Base-by-base conservation (phyloP, 1,139 yeast genomes). In the Candida anutae region DNA sequence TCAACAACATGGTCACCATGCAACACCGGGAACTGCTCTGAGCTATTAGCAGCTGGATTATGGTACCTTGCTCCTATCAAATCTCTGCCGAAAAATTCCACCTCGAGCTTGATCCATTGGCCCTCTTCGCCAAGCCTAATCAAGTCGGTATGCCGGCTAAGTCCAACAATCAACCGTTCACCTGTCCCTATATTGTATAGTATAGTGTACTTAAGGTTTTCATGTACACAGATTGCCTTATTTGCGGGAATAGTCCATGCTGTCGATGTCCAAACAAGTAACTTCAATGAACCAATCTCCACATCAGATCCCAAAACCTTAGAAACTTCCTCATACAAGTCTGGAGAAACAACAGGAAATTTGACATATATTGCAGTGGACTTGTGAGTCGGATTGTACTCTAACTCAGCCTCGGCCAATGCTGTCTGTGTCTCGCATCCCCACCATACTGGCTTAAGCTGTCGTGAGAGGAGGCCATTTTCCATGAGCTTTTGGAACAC, bases 191-290 rank as follows among this genome's bases (percentile, higher is more conserved):
- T 41, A 13, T 62, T 55, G 9, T 72, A 39, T 5, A 71, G 33
- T n/a, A 75, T 37, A 0, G 77, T 71, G 49, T 90, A 90, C 1
- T 52, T 50, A 35, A 83, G 57, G 1, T 65, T 58, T 16, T 71
- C 54, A 45, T 84, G 75, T 23, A 82, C 67, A 27, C 94, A 81
- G 28, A 90, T 74, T 1, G 97, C 97, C 37, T 69, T 67, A 47
- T 93, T 90, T 0, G 95, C 80, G 3, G 85, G 83, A 21, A 93
- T 62, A 0, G 99, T 93, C 99, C 99, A 90, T 0, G 98, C 97
- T 1, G 98, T 90, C 1, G 96, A 87, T 0, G 99, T 90, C 99
- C 99, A 90, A 31, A 90, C 84, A 36, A 81, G 56, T 45, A 46
- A 41, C 24, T 38, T 46, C 13, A 55, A 36, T 9, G 37, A 35